phyloP scores from a whole-genome alignment of 2,329 filamentous ascomycete genomes.

The Fusarium napiforme region DNA sequence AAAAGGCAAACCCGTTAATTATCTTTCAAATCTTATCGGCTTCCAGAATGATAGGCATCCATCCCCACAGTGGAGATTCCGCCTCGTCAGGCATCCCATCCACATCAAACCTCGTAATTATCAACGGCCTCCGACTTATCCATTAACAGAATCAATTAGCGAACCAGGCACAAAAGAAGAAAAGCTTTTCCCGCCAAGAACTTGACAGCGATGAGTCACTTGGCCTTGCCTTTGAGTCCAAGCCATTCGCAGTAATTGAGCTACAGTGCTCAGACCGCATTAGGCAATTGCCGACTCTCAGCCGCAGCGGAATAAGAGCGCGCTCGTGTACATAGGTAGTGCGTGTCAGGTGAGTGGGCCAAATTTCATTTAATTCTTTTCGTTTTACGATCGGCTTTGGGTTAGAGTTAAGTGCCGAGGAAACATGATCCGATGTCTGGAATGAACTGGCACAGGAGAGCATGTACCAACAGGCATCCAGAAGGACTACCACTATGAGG shows the following conservation, averaged over 20 bases:
- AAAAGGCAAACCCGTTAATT: not conserved
- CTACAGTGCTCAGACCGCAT: conserved; percentile 8
- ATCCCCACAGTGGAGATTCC: not conserved
- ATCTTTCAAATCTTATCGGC: not conserved
- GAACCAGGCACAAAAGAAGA: not conserved
- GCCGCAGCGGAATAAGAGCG: conserved; percentile 19
- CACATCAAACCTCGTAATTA: not conserved
- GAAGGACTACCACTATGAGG: no score
- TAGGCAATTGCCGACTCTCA: conserved; percentile 17
- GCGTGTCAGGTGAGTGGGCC: conserved; percentile 24
- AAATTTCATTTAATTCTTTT: not conserved
- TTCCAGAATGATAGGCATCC: not conserved
- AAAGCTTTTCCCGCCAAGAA: not conserved
- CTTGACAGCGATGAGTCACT: not conserved
- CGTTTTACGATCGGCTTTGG: not conserved
- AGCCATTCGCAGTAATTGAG: not conserved
- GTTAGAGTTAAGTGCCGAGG: not conserved
- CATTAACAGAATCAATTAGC: not conserved
- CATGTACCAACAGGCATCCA: not conserved
- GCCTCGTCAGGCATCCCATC: not conserved
- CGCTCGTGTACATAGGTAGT: not conserved
- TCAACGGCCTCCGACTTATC: not conserved
- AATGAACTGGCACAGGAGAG: not conserved
- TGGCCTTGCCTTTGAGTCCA: not conserved
- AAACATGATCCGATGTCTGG: not conserved